A percentile compares a stretch with the other conserved stretches of the same genome.
Conservation (phyloP, 2,329 filamentous ascomycete species). For the Fusarium odoratissimum region DNA sequence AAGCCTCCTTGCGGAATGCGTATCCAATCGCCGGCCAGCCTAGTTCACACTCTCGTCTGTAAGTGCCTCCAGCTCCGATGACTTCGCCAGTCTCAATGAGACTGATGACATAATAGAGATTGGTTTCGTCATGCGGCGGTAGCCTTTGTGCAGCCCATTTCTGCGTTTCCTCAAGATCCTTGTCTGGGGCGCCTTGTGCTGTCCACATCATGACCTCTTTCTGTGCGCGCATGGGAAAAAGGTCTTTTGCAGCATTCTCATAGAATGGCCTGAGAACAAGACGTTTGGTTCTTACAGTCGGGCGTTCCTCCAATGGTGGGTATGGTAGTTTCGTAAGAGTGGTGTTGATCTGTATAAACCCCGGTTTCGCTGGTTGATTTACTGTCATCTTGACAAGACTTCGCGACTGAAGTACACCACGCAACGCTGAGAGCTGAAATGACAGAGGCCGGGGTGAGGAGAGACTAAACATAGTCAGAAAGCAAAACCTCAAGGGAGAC, state of each 20-base stretch:
- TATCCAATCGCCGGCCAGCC: constrained; percentile 20
- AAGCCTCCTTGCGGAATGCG: constrained; percentile 9
- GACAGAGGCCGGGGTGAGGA: fast-evolving
- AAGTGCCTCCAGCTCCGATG: background rate
- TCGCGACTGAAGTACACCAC: fast-evolving
- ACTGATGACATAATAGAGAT: constrained; percentile 9
- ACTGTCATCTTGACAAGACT: background rate
- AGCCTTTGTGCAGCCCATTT: background rate
- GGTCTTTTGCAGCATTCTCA: background rate
- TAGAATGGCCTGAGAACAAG: constrained; percentile 7
- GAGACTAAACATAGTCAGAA: fast-evolving
- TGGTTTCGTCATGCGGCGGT: background rate
- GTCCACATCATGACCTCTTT: constrained; percentile 22
- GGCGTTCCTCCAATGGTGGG: background rate
- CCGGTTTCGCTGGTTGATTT: background rate
- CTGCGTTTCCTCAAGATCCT: background rate
- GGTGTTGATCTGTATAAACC: background rate
- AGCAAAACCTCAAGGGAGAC: fast-evolving
- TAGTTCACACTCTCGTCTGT: constrained; percentile 6
- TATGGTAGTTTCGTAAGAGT: constrained; percentile 4
- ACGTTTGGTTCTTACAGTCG: background rate
- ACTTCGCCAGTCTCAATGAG: constrained; percentile 2
- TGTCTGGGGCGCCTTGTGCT: constrained; percentile 1
- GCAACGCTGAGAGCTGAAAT: fast-evolving
- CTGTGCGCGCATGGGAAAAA: constrained; percentile 5